phyloP scores from a whole-genome alignment of 257 asterid genomes.

The Gardenia jasminoides region DNA sequence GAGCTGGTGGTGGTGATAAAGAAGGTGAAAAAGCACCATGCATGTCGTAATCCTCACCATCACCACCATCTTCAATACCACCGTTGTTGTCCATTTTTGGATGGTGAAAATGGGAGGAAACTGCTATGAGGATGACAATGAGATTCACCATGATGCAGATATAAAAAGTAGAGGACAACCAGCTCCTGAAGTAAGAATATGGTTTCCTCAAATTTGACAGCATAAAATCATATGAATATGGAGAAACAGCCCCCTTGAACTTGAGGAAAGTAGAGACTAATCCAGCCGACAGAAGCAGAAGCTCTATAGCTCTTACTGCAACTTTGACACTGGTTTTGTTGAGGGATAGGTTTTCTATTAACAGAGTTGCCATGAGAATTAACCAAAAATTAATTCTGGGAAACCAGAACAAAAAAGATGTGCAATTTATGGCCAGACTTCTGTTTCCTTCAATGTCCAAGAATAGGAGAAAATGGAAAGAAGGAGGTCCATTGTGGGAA shows the following conservation, averaged over 20 bases:
- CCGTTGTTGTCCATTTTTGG: slow-evolving; percentile 14
- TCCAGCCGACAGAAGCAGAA: slow-evolving; percentile 46
- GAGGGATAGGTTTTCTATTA: slow-evolving; percentile 26
- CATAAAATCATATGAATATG: slow-evolving; percentile 27
- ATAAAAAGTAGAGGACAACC: slow-evolving; percentile 45
- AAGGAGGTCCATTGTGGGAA: background rate
- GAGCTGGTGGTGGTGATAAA: slow-evolving; percentile 5
- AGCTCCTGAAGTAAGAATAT: slow-evolving; percentile 29
- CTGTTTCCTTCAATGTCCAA: background rate
- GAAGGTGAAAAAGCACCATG: background rate
- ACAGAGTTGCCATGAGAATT: slow-evolving; percentile 33
- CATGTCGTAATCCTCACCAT: slow-evolving; percentile 4
- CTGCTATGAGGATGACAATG: slow-evolving; percentile 41
- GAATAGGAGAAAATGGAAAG: slow-evolving; percentile 5
- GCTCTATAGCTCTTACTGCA: slow-evolving; percentile 37
- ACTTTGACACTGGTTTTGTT: slow-evolving; percentile 32
- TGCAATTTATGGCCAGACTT: background rate
- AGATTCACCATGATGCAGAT: slow-evolving; percentile 45
- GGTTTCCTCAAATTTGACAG: slow-evolving; percentile 26
- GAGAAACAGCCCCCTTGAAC: slow-evolving; percentile 32
- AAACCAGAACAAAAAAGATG: background rate
- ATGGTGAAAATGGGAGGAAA: slow-evolving; percentile 37
- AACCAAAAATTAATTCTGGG: background rate
- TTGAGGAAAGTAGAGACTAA: slow-evolving; percentile 30
- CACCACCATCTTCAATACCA: background rate